Evolutionary conservation across 1,139 yeast genomes (phyloP).

Genomic region (Taphrina wiesneri): DNA sequence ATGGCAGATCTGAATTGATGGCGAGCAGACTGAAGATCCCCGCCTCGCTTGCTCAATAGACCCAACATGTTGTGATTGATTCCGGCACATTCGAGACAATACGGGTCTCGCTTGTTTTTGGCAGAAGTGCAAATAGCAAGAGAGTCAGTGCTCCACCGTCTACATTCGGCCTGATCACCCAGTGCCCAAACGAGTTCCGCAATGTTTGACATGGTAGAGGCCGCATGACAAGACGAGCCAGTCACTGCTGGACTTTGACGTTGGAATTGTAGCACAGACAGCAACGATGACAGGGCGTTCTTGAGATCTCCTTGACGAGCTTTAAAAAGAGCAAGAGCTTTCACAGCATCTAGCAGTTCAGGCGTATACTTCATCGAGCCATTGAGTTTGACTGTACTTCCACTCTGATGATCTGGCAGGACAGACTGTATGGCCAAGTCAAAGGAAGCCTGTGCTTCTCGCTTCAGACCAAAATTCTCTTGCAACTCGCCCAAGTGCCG

Average conservation of each 20-base stretch:
- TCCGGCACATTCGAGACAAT: slow-evolving; percentile 28
- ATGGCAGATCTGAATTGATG: slow-evolving; percentile 9
- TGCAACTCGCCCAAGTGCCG: slow-evolving; percentile 27
- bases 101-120: slow-evolving; percentile 13
- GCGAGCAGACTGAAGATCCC: slow-evolving; percentile 10
- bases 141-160: slow-evolving; percentile 12
- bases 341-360: slow-evolving; percentile 14
- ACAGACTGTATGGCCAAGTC: slow-evolving; percentile 17
- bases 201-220: slow-evolving; percentile 30
- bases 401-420: slow-evolving; percentile 12
- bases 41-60: not conserved
- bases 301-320: slow-evolving; percentile 19
- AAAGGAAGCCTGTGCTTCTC: slow-evolving; percentile 9
- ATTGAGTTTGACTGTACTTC: not conserved
- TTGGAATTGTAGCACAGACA: slow-evolving; percentile 25
- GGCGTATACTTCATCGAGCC: slow-evolving; percentile 6
- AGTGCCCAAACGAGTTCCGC: slow-evolving; percentile 30
- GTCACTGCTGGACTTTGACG: slow-evolving; percentile 11
- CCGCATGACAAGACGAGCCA: slow-evolving; percentile 15
- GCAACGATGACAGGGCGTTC: slow-evolving; percentile 13
- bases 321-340: slow-evolving; percentile 16
- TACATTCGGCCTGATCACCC: slow-evolving; percentile 19
- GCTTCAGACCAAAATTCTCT: slow-evolving; percentile 1
- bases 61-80: slow-evolving; percentile 24
- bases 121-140: slow-evolving; percentile 10